A percentile compares a stretch with the other conserved stretches of the same genome.
Conservation (phyloP, 2,329 filamentous ascomycete genomes). For the Dactylellina cionopaga region DNA sequence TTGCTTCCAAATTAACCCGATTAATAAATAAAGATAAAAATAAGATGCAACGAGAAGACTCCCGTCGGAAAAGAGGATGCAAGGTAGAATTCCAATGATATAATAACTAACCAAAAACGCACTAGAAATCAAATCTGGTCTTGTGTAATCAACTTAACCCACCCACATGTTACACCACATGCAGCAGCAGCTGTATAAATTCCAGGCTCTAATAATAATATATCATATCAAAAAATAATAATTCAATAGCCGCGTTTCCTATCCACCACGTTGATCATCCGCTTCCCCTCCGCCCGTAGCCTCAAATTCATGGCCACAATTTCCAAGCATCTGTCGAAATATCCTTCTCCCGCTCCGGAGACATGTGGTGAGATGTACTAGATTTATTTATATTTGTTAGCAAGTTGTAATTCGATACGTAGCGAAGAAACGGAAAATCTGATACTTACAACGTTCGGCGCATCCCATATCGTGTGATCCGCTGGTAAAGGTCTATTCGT, state of each 20-base stretch:
- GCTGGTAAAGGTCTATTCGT: constrained; percentile 68
- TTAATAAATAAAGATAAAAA: no score
- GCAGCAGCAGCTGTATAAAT: no score
- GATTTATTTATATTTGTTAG: constrained; percentile 60
- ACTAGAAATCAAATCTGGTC: no score
- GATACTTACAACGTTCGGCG: constrained; percentile 73
- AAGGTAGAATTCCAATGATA: no score
- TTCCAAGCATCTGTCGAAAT: constrained; percentile 68
- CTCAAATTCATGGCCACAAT: constrained; percentile 70
- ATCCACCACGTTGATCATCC: constrained; percentile 71
- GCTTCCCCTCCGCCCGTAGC: constrained; percentile 65
- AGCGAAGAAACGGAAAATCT: not conserved
- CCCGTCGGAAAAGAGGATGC: no score
- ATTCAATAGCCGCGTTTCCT: constrained; percentile 70
- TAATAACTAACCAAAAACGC: not conserved
- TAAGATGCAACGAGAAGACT: no score
- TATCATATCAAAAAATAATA: no score
- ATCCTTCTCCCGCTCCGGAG: constrained; percentile 67
- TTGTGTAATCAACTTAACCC: no score
- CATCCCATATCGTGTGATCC: constrained; percentile 74
- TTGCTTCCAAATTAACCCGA: no score
- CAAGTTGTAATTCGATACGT: constrained; percentile 60
- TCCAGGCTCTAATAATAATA: not conserved
- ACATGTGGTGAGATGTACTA: constrained; percentile 64
- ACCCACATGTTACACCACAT: no score